Conservation (phyloP, 2,329 filamentous ascomycete species). For the Fonsecaea pedrosoi region DNA sequence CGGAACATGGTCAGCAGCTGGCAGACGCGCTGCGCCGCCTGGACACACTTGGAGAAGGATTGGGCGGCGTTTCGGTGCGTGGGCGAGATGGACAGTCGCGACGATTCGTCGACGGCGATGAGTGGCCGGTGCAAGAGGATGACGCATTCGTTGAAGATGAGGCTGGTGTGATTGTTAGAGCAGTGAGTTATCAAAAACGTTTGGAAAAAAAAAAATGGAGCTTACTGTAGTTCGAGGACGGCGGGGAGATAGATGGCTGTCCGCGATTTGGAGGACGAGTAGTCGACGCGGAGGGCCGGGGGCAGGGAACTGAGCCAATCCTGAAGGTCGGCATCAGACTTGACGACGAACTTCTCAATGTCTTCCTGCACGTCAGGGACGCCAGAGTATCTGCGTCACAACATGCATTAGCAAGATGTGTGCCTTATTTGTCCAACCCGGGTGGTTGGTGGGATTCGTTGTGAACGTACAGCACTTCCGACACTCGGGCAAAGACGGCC, state of each 20-base stretch:
- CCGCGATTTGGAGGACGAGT: neutral
- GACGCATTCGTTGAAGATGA: conserved; percentile 58
- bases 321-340: conserved; percentile 19
- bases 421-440: neutral
- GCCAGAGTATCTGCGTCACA: neutral
- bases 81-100: neutral
- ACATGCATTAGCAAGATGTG: neutral
- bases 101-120: conserved; percentile 26
- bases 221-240: conserved; percentile 42
- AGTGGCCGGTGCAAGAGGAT: conserved; percentile 61
- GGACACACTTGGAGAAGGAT: conserved; percentile 19
- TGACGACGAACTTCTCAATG: neutral
- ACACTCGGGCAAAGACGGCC: conserved; percentile 12
- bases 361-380: conserved; percentile 1
- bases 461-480: conserved; percentile 14
- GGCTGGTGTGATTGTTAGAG: conserved; percentile 15
- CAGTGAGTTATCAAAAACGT: neutral
- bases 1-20: conserved; percentile 17
- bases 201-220: no score
- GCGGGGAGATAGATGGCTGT: conserved; percentile 33
- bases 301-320: conserved; percentile 20
- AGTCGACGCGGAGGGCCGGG: neutral
- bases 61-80: neutral
- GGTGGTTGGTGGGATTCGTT: neutral
- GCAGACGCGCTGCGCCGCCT: conserved; percentile 17